These are phyloP conservation scores for Nepenthes alata DNA, from an alignment of 179 eudicot genomes.

Conservation along the genomic window DNA sequence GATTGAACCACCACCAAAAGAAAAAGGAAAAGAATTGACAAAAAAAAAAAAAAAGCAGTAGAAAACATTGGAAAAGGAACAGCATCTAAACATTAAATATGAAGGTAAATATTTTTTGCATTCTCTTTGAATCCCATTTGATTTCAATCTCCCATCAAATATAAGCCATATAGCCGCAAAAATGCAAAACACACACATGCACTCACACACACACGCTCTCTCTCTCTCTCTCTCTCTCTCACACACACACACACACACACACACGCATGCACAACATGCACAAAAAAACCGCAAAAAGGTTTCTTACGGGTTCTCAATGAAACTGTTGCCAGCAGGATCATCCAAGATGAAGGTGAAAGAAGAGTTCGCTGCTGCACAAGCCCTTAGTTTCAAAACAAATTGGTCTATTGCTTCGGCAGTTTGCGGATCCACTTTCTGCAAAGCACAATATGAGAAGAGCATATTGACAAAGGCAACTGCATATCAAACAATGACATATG, in stretches of 20 bases:
- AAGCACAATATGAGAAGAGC: constrained; percentile 6
- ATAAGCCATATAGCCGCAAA: too few relatives aligned
- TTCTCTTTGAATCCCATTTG: too few relatives aligned
- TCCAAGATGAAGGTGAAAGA: constrained; percentile 73
- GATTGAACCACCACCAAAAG: background rate
- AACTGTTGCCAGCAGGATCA: constrained; percentile 98
- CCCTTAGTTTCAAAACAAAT: constrained; percentile 59
- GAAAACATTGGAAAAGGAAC: background rate
- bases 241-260: background rate
- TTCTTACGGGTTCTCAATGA: constrained; percentile 85
- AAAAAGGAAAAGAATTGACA: background rate
- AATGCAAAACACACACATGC: too few relatives aligned
- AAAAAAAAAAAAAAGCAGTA: background rate
- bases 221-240: background rate
- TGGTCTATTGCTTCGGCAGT: constrained; percentile 86
- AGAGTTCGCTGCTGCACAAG: constrained; percentile 58
- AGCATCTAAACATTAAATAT: background rate
- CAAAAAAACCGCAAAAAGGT: constrained; percentile 2
- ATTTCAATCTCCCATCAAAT: too few relatives aligned
- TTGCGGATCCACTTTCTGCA: constrained; percentile 77
- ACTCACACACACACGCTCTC: too few relatives aligned
- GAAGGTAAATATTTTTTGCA: too few relatives aligned
- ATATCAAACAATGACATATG: background rate
- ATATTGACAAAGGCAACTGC: background rate
- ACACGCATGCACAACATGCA: background rate